phyloP scores from a whole-genome alignment of 495 filamentous ascomycete genomes.

The Neurospora discreta region DNA sequence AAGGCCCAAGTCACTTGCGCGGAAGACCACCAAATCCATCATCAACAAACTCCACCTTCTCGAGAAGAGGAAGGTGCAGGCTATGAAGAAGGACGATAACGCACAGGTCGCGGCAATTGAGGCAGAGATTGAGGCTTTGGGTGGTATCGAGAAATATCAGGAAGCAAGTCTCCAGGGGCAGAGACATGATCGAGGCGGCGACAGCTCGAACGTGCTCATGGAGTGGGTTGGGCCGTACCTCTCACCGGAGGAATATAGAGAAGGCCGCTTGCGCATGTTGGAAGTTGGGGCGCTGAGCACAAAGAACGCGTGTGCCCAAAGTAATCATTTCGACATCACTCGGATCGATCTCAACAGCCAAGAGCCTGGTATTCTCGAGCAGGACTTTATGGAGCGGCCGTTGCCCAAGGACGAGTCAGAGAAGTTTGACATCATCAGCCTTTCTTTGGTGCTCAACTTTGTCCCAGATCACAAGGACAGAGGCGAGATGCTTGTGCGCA shows the following conservation, averaged over 20 bases:
- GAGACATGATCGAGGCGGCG: slow-evolving; percentile 71
- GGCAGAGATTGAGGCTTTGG: slow-evolving; percentile 43
- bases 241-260: slow-evolving; percentile 13
- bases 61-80: slow-evolving; percentile 63
- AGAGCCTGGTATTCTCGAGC: slow-evolving; percentile 63
- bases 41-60: slow-evolving; percentile 80
- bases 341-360: slow-evolving; percentile 89
- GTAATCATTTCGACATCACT: slow-evolving; percentile 56
- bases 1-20: slow-evolving; percentile 51
- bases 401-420: slow-evolving; percentile 51
- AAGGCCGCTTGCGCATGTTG: slow-evolving; percentile 49
- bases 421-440: slow-evolving; percentile 75
- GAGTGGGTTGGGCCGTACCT: slow-evolving; percentile 59
- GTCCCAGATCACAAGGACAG: slow-evolving; percentile 63
- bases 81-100: slow-evolving; percentile 51
- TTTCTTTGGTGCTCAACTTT: slow-evolving; percentile 94
- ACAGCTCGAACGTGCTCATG: slow-evolving; percentile 77
- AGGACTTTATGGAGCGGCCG: slow-evolving; percentile 91
- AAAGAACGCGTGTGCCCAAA: slow-evolving; percentile 71
- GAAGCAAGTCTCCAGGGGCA: slow-evolving; percentile 83
- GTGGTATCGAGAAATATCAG: slow-evolving; percentile 79
- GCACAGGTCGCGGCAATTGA: slow-evolving; percentile 43
- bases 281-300: slow-evolving; percentile 86
- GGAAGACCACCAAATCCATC: slow-evolving; percentile 66
- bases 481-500: slow-evolving; percentile 79